Conservation (phyloP, 2,329 filamentous ascomycete genomes). For the Emydomyces testavorans region DNA sequence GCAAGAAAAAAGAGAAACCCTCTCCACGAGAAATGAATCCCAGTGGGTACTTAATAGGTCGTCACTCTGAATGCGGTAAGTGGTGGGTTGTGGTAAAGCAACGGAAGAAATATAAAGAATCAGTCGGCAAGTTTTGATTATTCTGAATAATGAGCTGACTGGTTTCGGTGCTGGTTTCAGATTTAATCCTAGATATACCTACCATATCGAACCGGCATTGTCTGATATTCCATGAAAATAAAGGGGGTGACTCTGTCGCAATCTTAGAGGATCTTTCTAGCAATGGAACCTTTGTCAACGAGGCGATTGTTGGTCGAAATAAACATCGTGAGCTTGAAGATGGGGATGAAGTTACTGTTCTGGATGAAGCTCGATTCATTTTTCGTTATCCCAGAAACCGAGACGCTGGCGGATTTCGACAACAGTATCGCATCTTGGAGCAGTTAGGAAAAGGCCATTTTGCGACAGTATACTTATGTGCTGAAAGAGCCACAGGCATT, state of each 20-base stretch:
- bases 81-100: too few species aligned
- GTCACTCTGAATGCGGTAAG: constrained; percentile 88
- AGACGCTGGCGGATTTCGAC: constrained; percentile 64
- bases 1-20: constrained; percentile 41
- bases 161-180: constrained; percentile 28
- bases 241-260: constrained; percentile 49
- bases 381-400: constrained; percentile 77
- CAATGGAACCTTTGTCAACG: constrained; percentile 94
- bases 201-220: constrained; percentile 71
- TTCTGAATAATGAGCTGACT: neutral
- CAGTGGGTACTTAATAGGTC: constrained; percentile 79
- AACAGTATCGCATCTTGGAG: constrained; percentile 74
- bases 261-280: constrained; percentile 87
- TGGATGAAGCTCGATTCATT: constrained; percentile 74
- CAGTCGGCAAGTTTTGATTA: neutral
- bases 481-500: constrained; percentile 71
- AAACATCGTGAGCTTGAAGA: constrained; percentile 80
- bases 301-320: constrained; percentile 80
- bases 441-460: constrained; percentile 92
- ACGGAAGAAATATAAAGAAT: too few species aligned
- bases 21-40: constrained; percentile 45
- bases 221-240: constrained; percentile 46
- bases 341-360: constrained; percentile 78
- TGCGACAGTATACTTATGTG: constrained; percentile 81
- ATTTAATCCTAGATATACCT: constrained; percentile 62